These are phyloP conservation scores for Excoecaria agallocha DNA, from an alignment of 345 rosid species.

Conservation along the genomic window DNA sequence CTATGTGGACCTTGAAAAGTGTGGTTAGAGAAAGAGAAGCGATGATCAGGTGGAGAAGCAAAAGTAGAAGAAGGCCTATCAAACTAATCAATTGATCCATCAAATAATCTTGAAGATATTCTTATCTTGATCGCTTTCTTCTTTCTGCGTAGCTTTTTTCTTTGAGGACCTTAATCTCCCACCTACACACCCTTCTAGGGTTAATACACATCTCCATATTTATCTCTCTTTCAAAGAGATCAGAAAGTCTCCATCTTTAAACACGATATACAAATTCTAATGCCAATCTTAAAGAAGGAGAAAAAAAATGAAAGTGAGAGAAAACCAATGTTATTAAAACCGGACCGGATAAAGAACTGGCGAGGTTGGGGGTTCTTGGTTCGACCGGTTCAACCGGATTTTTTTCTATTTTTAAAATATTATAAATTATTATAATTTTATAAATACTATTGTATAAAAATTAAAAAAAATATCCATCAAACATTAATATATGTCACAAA, in stretches of 20 bases:
- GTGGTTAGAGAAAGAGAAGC: slow-evolving; percentile 51
- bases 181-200: slow-evolving; percentile 65
- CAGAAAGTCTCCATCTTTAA: slow-evolving; percentile 18
- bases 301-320: not conserved
- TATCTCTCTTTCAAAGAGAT: slow-evolving; percentile 8
- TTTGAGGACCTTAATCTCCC: slow-evolving; percentile 53
- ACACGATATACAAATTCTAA: not conserved
- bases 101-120: slow-evolving; percentile 49
- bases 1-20: slow-evolving; percentile 55
- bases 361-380: too few species aligned
- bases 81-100: slow-evolving; percentile 44
- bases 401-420: too few species aligned
- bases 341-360: too few species aligned
- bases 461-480: too few species aligned
- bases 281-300: not conserved
- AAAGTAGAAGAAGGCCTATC: slow-evolving; percentile 28
- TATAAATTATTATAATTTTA: too few species aligned
- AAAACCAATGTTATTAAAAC: too few species aligned
- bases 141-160: slow-evolving; percentile 45
- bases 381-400: too few species aligned
- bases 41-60: slow-evolving; percentile 36
- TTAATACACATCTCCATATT: slow-evolving; percentile 85
- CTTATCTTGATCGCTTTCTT: slow-evolving; percentile 44
- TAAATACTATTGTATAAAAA: too few species aligned
- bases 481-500: too few species aligned